Conservation (phyloP, 169 alveolate genomes). For the Plasmodium vinckei region DNA sequence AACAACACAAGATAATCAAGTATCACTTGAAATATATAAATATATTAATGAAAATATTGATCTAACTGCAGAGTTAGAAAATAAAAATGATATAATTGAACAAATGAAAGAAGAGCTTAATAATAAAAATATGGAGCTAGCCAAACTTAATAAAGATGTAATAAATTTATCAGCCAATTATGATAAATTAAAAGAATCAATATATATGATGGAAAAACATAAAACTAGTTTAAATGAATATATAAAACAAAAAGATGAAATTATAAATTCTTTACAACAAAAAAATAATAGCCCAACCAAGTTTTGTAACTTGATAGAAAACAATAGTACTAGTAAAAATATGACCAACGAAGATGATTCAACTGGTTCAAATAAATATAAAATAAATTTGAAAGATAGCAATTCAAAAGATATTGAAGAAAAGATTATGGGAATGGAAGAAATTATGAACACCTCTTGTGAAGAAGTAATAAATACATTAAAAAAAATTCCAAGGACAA, state of each 20-base stretch:
- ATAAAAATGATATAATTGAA: conserved; percentile 44
- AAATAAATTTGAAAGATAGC: too few species aligned
- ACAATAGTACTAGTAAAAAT: background rate
- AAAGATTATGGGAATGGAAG: too few species aligned
- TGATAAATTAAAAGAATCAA: conserved; percentile 36
- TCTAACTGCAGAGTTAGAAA: conserved; percentile 61
- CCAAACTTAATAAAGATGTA: conserved; percentile 7
- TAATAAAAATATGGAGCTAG: conserved; percentile 23
- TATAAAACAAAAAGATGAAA: conserved; percentile 64
- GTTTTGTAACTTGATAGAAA: background rate
- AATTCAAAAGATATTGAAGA: too few species aligned
- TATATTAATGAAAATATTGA: conserved; percentile 59
- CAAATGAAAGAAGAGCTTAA: conserved; percentile 32
- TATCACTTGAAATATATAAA: conserved; percentile 42
- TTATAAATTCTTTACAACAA: conserved; percentile 19
- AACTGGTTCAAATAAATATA: too few species aligned
- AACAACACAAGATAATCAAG: too few species aligned
- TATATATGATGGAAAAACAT: conserved; percentile 35
- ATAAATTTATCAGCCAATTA: background rate
- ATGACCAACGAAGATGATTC: too few species aligned
- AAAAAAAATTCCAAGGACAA: too few species aligned
- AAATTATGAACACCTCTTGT: too few species aligned
- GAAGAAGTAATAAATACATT: too few species aligned
- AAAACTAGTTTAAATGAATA: conserved; percentile 22
- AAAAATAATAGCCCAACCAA: background rate